Percentiles rank a stretch among this genome's conserved stretches.
These are phyloP conservation scores for Fomitopsis pulvina DNA, from an alignment of 768 basidiomycete species.

Conservation along the genomic window DNA sequence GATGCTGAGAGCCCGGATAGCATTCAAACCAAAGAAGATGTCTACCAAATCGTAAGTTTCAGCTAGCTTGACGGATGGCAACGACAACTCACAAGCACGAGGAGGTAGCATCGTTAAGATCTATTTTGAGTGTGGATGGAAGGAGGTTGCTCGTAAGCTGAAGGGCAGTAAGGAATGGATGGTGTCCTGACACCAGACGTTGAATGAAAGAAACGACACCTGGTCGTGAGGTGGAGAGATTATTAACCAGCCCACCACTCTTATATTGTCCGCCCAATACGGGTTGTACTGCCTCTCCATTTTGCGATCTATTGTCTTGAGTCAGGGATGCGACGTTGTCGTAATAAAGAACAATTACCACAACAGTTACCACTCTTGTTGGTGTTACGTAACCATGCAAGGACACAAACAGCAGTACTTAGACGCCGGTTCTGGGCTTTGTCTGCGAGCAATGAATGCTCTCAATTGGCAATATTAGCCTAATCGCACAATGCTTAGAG, in stretches of 20 bases:
- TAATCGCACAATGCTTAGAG: too few relatives aligned
- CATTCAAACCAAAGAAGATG: slow-evolving; percentile 74
- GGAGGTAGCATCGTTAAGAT: slow-evolving; percentile 31
- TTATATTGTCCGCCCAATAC: background rate
- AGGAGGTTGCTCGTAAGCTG: background rate
- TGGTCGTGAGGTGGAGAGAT: slow-evolving; percentile 6
- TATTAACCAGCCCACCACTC: background rate
- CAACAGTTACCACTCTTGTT: slow-evolving; percentile 7
- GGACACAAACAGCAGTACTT: background rate
- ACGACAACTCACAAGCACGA: slow-evolving; percentile 38
- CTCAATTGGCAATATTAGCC: too few relatives aligned
- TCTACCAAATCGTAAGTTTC: slow-evolving; percentile 24
- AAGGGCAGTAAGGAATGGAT: background rate
- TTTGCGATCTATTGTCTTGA: background rate
- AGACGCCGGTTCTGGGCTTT: background rate
- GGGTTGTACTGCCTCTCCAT: background rate
- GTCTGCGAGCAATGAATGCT: background rate
- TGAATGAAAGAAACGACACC: slow-evolving; percentile 11
- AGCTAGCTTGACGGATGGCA: background rate
- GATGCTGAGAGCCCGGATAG: slow-evolving; percentile 71
- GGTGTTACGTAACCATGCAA: slow-evolving; percentile 5
- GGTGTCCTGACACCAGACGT: slow-evolving; percentile 24
- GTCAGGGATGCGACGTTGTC: background rate
- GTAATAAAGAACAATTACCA: slow-evolving; percentile 7
- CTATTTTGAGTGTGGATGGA: background rate